These are phyloP conservation scores for Ustilago sp. DNA, from an alignment of 1,284 basidiomycete genomes.

Conservation along the genomic window DNA sequence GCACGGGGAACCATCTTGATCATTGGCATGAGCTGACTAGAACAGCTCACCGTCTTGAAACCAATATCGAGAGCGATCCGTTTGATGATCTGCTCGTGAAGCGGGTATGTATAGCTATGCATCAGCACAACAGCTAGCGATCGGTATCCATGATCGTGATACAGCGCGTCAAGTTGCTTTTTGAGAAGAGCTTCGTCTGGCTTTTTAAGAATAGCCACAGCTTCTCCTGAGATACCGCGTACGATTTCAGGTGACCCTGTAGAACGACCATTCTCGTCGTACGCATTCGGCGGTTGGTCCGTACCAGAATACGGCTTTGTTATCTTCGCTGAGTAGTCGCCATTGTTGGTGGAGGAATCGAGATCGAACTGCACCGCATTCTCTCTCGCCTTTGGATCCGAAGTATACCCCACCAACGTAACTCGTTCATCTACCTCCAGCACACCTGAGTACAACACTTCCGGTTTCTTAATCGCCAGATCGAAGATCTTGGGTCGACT, in stretches of 20 bases:
- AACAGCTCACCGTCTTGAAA: slow-evolving; percentile 88
- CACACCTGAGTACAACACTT: slow-evolving; percentile 82
- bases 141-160: slow-evolving; percentile 79
- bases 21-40: slow-evolving; percentile 89
- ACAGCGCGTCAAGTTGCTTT: slow-evolving; percentile 78
- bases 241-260: slow-evolving; percentile 82
- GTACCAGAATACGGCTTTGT: slow-evolving; percentile 48
- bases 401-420: slow-evolving; percentile 90
- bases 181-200: slow-evolving; percentile 71
- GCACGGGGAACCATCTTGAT: slow-evolving; percentile 91
- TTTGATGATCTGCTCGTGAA: slow-evolving; percentile 81
- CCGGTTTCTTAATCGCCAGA: slow-evolving; percentile 74
- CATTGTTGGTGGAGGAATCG: slow-evolving; percentile 22
- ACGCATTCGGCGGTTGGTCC: slow-evolving; percentile 75
- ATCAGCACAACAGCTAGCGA: slow-evolving; percentile 87
- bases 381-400: slow-evolving; percentile 82
- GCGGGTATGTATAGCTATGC: slow-evolving; percentile 91
- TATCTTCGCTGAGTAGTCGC: slow-evolving; percentile 26
- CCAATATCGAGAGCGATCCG: slow-evolving; percentile 81
- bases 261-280: slow-evolving; percentile 76
- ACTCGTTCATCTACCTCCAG: slow-evolving; percentile 94
- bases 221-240: slow-evolving; percentile 87
- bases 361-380: slow-evolving; percentile 71
- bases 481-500: slow-evolving; percentile 80
- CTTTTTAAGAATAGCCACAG: slow-evolving; percentile 83